Evolutionary conservation across 768 basidiomycete species (phyloP).

Genomic region (Serendipita vermifera): DNA sequence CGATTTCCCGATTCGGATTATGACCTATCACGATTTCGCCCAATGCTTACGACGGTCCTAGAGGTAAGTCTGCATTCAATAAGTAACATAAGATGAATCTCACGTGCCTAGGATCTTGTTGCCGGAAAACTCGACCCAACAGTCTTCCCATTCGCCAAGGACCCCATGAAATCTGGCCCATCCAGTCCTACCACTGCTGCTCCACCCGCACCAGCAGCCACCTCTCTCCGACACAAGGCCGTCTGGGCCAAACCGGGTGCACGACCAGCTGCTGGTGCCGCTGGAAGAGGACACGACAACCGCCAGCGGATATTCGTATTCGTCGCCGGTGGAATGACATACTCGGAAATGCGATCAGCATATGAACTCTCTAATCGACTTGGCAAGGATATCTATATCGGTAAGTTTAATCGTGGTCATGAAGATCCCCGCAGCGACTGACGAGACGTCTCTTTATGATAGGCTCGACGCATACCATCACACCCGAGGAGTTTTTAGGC

Average conservation of each 20-base stretch:
- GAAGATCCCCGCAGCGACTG: background rate
- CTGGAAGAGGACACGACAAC: too few relatives aligned
- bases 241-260: conserved; percentile 51
- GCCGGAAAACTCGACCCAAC: conserved; percentile 61
- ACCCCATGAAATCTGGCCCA: conserved; percentile 38
- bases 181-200: conserved; percentile 34
- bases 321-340: conserved; percentile 89
- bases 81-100: background rate
- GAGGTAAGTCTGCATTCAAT: conserved; percentile 40
- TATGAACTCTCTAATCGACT: conserved; percentile 63
- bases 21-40: conserved; percentile 88
- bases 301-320: conserved; percentile 78
- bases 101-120: conserved; percentile 56
- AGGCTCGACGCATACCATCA: conserved; percentile 85
- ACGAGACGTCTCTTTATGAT: background rate
- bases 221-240: conserved; percentile 62
- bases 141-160: conserved; percentile 82
- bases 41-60: conserved; percentile 62
- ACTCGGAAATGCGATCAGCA: conserved; percentile 83
- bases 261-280: conserved; percentile 47
- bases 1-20: conserved; percentile 77
- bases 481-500: conserved; percentile 71
- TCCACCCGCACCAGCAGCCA: conserved; percentile 32
- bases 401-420: conserved; percentile 29
- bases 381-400: conserved; percentile 85